phyloP scores from a whole-genome alignment of 352 stramenopile species.

The Thraustochytrium striatum region DNA sequence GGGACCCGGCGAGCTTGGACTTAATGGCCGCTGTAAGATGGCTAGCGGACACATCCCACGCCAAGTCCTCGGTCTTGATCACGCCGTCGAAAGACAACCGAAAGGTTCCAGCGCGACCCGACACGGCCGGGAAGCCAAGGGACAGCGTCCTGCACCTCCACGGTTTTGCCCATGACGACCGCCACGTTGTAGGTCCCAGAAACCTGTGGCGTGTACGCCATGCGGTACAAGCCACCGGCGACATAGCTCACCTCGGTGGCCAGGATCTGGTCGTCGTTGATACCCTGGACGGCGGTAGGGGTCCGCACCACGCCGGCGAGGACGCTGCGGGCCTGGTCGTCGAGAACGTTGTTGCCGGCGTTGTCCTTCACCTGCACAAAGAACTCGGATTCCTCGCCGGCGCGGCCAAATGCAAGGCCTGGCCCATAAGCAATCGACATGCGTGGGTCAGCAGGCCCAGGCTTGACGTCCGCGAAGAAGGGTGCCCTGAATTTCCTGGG shows the following conservation, averaged over 20 bases:
- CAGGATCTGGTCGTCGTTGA: slow-evolving; percentile 83
- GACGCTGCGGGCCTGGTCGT: slow-evolving; percentile 45
- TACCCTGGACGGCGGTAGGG: slow-evolving; percentile 62
- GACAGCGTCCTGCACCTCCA: slow-evolving; percentile 1
- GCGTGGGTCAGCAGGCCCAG: slow-evolving; percentile 55
- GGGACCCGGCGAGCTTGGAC: neutral
- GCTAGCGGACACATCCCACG: neutral
- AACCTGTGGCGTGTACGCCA: slow-evolving; percentile 54
- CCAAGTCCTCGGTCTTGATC: neutral
- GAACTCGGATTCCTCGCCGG: slow-evolving; percentile 78
- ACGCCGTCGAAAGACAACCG: slow-evolving; percentile 58
- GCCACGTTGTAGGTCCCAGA: slow-evolving; percentile 62
- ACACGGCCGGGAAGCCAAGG: slow-evolving; percentile 52
- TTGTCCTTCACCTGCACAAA: slow-evolving; percentile 86
- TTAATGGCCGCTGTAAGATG: neutral
- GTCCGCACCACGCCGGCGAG: slow-evolving; percentile 61
- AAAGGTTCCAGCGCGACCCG: slow-evolving; percentile 65
- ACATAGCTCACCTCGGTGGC: slow-evolving; percentile 76
- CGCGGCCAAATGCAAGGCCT: slow-evolving; percentile 75
- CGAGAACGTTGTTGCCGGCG: slow-evolving; percentile 73
- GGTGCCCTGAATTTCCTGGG: slow-evolving; percentile 73
- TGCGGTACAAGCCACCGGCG: slow-evolving; percentile 57
- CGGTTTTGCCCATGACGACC: neutral
- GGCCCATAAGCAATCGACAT: slow-evolving; percentile 62
- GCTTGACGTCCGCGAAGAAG: slow-evolving; percentile 69